Evolutionary conservation across 192 early-diverging fungal species (phyloP).

Genomic region (Coemansia furcata): DNA sequence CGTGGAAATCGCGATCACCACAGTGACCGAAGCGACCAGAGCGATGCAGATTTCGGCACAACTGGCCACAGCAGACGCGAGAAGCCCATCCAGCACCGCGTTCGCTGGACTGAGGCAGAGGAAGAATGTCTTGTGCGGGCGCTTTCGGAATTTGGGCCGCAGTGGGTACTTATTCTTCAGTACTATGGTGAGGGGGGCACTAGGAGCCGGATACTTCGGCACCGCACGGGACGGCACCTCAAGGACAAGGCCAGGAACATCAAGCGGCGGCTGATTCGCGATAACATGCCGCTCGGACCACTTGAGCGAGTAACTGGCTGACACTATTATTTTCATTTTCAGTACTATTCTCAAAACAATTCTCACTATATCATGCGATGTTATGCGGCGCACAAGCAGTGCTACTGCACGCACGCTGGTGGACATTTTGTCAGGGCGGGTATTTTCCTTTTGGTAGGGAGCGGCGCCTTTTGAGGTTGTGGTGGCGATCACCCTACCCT

Average conservation of each 20-base stretch:
- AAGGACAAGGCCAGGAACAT: conserved; percentile 55
- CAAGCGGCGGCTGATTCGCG: conserved; percentile 44
- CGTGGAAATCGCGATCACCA: background rate
- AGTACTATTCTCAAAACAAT: too few relatives aligned
- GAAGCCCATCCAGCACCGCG: background rate
- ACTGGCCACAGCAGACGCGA: background rate
- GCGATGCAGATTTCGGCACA: background rate
- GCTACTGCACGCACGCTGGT: background rate
- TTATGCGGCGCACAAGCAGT: background rate
- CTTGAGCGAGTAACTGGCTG: conserved; percentile 17
- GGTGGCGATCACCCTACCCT: background rate
- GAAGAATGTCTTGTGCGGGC: conserved; percentile 39
- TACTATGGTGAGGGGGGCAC: conserved; percentile 29
- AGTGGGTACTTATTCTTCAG: conserved; percentile 29
- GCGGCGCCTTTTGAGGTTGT: background rate
- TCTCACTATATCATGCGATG: background rate
- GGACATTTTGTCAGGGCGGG: too few relatives aligned
- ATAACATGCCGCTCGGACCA: conserved; percentile 30
- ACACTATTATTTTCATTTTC: background rate
- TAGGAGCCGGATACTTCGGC: conserved; percentile 20
- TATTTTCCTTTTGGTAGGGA: background rate
- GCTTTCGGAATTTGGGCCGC: conserved; percentile 19
- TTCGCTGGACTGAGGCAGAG: conserved; percentile 33
- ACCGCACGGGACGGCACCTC: conserved; percentile 35
- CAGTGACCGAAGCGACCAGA: background rate